phyloP scores from a whole-genome alignment of 2,329 filamentous ascomycete species.

The Pyrenochaeta sp. region DNA sequence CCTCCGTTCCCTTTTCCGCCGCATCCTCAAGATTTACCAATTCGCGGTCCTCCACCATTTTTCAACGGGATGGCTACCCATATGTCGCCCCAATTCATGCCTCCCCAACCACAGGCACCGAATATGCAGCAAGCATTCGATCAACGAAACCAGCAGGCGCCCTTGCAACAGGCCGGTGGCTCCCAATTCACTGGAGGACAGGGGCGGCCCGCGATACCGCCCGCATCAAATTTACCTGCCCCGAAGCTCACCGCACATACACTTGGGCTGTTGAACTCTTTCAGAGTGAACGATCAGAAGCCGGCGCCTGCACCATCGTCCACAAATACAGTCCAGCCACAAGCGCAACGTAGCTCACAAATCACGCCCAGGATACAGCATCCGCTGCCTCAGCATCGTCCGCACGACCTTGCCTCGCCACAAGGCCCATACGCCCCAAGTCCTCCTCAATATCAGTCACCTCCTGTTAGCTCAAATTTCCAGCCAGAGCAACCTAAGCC shows the following conservation, averaged over 20 bases:
- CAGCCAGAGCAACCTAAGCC: constrained; percentile 46
- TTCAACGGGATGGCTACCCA: constrained; percentile 34
- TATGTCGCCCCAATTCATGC: constrained; percentile 34
- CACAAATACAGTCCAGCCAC: constrained; percentile 5
- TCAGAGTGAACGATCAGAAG: constrained; percentile 55
- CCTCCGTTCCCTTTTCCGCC: constrained; percentile 59
- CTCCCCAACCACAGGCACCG: constrained; percentile 26
- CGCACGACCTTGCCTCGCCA: constrained; percentile 37
- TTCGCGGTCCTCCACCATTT: constrained; percentile 29
- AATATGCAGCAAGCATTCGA: constrained; percentile 35
- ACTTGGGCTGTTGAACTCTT: constrained; percentile 65
- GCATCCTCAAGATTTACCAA: constrained; percentile 41
- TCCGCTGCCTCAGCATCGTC: constrained; percentile 29
- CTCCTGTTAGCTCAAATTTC: constrained; percentile 31
- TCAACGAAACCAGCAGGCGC: constrained; percentile 12
- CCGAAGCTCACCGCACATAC: constrained; percentile 67
- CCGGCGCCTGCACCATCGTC: constrained; percentile 22
- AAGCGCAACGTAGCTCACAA: constrained; percentile 27
- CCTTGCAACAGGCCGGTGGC: constrained; percentile 31
- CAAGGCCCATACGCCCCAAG: constrained; percentile 33
- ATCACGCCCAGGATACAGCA: constrained; percentile 34
- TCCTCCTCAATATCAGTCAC: constrained; percentile 41
- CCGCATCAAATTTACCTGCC: constrained; percentile 65
- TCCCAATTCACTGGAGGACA: constrained; percentile 47
- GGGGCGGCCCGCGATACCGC: constrained; percentile 58